Percentiles rank a stretch among this genome's conserved stretches.
phyloP scores from a whole-genome alignment of 306 rosid genomes.

The Vicia sativa region DNA sequence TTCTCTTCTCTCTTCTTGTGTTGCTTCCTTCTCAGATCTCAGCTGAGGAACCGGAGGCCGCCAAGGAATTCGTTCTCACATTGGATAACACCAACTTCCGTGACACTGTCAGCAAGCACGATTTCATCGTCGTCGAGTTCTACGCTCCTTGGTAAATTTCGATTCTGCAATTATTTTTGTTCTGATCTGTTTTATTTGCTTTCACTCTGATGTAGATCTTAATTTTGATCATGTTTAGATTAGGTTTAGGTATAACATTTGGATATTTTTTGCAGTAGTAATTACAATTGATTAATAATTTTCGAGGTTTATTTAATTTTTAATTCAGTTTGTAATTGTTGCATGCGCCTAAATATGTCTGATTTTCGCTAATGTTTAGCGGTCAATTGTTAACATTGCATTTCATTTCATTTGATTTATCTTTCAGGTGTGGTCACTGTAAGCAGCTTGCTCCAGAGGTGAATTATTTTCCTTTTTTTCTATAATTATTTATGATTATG shows the following conservation, averaged over 20 bases:
- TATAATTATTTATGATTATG: neutral
- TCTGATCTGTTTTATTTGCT: conserved; percentile 15
- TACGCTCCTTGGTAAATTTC: conserved; percentile 80
- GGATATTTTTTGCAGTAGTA: too few relatives aligned
- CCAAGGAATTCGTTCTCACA: conserved; percentile 82
- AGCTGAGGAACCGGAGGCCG: conserved; percentile 56
- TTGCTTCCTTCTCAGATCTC: conserved; percentile 37
- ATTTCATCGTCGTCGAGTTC: conserved; percentile 92
- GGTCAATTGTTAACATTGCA: conserved; percentile 18
- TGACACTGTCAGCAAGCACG: conserved; percentile 69
- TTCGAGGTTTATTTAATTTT: neutral
- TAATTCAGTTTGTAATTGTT: neutral
- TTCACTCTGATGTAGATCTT: conserved; percentile 39
- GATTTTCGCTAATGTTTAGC: neutral
- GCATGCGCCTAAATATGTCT: neutral
- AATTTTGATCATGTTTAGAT: neutral
- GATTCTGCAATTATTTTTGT: neutral
- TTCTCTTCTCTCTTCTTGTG: conserved; percentile 39
- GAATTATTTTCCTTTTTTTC: conserved; percentile 7
- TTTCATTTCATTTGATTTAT: neutral
- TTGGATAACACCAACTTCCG: conserved; percentile 81
- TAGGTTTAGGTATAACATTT: neutral
- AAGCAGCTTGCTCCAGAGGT: conserved; percentile 97
- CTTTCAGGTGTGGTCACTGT: conserved; percentile 93
- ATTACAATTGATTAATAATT: too few relatives aligned